These are phyloP conservation scores for Erythrobasidium yunnanense DNA, from an alignment of 768 basidiomycete genomes.

Conservation along the genomic window DNA sequence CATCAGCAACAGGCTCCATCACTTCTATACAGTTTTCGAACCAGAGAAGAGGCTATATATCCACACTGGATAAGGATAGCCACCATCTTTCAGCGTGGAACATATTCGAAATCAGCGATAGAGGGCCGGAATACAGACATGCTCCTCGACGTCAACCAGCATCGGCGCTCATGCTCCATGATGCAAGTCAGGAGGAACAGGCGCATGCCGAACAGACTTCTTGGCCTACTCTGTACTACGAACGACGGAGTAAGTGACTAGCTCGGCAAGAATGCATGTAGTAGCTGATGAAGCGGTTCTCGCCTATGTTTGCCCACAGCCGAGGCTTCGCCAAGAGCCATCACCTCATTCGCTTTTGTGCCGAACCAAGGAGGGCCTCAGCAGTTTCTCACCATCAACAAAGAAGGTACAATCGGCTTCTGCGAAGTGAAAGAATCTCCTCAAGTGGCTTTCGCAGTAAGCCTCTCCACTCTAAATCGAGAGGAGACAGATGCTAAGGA, in stretches of 20 bases:
- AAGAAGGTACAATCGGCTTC: constrained; percentile 17
- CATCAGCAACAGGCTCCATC: too few species aligned
- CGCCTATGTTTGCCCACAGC: not conserved
- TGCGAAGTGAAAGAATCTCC: constrained; percentile 23
- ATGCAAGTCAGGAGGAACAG: not conserved
- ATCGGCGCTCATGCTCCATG: not conserved
- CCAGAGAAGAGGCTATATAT: constrained; percentile 9
- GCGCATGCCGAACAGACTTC: not conserved
- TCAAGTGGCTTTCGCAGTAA: constrained; percentile 17
- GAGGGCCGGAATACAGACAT: not conserved
- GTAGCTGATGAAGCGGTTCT: not conserved
- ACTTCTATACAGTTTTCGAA: not conserved
- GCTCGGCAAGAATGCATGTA: not conserved
- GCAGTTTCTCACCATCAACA: constrained; percentile 16
- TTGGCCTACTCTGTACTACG: constrained; percentile 18
- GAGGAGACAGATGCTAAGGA: not conserved
- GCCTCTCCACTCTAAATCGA: not conserved
- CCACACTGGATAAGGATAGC: constrained; percentile 21
- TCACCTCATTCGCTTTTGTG: constrained; percentile 19
- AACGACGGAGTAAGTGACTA: constrained; percentile 5
- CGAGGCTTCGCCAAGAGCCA: not conserved
- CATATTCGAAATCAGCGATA: constrained; percentile 9
- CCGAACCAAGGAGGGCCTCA: constrained; percentile 4
- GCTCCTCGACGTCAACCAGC: not conserved
- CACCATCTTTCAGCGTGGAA: constrained; percentile 19